Conservation (phyloP, 2,329 filamentous ascomycete genomes). For the Penicillium sp. region DNA sequence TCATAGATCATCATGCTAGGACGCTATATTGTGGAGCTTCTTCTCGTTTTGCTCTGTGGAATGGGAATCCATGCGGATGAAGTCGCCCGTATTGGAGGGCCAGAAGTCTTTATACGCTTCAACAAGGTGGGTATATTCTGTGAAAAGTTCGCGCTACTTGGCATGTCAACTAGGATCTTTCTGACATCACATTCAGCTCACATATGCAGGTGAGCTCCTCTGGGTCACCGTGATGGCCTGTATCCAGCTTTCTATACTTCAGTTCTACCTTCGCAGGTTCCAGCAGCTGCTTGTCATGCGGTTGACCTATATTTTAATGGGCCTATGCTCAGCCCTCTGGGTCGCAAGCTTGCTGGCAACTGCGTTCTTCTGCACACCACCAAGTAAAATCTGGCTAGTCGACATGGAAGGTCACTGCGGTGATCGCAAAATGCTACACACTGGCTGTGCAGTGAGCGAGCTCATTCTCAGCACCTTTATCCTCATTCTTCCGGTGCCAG, state of each 20-base stretch:
- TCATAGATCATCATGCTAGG: conserved; percentile 20
- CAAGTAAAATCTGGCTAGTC: conserved; percentile 17
- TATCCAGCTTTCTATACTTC: conserved; percentile 22
- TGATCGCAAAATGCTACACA: conserved; percentile 16
- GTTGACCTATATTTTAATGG: conserved; percentile 13
- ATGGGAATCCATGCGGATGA: conserved; percentile 23
- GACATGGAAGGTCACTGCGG: conserved; percentile 16
- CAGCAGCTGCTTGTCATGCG: conserved; percentile 9
- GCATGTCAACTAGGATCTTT: not conserved
- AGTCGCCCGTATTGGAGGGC: conserved; percentile 12
- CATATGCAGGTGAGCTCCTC: conserved; percentile 23
- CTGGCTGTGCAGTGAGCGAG: conserved; percentile 12
- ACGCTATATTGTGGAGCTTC: conserved; percentile 25
- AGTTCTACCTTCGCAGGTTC: conserved; percentile 21
- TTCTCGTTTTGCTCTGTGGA: conserved; percentile 22
- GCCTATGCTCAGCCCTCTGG: conserved; percentile 18
- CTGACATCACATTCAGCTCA: conserved; percentile 18
- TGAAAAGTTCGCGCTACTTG: no score
- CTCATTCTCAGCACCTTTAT: conserved; percentile 19
- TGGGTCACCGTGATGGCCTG: conserved; percentile 17
- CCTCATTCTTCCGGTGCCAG: conserved; percentile 11
- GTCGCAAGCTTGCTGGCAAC: conserved; percentile 21
- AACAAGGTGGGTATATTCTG: conserved; percentile 15
- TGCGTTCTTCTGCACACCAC: conserved; percentile 21
- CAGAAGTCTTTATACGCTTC: conserved; percentile 13